These are phyloP conservation scores for Tolypocladium guangdongense DNA, from an alignment of 2,329 filamentous ascomycete species.

Conservation along the genomic window DNA sequence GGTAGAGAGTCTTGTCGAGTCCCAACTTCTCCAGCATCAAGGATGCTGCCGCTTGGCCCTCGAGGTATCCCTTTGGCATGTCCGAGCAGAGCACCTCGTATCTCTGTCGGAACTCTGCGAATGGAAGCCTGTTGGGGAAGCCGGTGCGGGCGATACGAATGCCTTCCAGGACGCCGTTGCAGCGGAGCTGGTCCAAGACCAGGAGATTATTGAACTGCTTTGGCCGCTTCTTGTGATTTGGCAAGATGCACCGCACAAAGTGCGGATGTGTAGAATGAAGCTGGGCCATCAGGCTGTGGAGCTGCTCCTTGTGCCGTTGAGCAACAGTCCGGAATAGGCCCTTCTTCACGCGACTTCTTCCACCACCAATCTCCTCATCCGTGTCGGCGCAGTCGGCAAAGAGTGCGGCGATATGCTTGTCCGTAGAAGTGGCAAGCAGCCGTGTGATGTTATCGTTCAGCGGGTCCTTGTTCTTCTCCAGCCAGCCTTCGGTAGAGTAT, in stretches of 20 bases:
- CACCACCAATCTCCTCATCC: slow-evolving; percentile 60
- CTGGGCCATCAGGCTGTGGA: slow-evolving; percentile 92
- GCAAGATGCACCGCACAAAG: slow-evolving; percentile 94
- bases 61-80: slow-evolving; percentile 83
- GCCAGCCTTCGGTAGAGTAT: slow-evolving; percentile 88
- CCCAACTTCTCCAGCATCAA: slow-evolving; percentile 85
- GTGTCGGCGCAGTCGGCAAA: slow-evolving; percentile 81
- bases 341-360: slow-evolving; percentile 81
- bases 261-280: slow-evolving; percentile 95
- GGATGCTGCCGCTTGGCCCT: slow-evolving; percentile 74
- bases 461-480: slow-evolving; percentile 98
- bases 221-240: slow-evolving; percentile 93
- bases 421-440: slow-evolving; percentile 68
- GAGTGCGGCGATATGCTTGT: slow-evolving; percentile 72
- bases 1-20: slow-evolving; percentile 76
- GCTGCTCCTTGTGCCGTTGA: slow-evolving; percentile 92
- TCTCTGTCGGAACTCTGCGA: slow-evolving; percentile 86
- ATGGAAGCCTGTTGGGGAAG: slow-evolving; percentile 87
- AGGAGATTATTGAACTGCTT: slow-evolving; percentile 86
- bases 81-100: slow-evolving; percentile 88
- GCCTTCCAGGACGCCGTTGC: slow-evolving; percentile 97
- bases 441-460: slow-evolving; percentile 94
- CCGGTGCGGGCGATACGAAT: slow-evolving; percentile 95
- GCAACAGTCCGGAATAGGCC: slow-evolving; percentile 94
- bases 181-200: slow-evolving; percentile 94